Conservation (phyloP, 805 yeast species). For the Cyberlindnera maritima region DNA sequence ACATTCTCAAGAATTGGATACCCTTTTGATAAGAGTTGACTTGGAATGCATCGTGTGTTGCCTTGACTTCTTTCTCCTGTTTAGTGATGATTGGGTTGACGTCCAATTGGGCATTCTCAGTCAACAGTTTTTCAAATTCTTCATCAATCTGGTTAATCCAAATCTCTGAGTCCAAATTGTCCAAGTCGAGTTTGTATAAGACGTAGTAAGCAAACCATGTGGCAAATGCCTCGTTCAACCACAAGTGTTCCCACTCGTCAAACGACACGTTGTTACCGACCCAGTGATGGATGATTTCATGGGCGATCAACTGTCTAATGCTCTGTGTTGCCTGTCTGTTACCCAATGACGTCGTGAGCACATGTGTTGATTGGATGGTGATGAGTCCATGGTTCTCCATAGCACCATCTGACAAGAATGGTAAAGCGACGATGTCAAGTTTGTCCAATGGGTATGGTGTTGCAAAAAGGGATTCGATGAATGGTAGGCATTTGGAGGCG, state of each 20-base stretch:
- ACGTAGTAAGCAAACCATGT: constrained; percentile 62
- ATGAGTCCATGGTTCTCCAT: constrained; percentile 80
- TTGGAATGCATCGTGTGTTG: constrained; percentile 47
- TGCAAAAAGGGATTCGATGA: constrained; percentile 43
- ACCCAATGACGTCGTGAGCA: constrained; percentile 36
- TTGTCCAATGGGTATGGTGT: constrained; percentile 55
- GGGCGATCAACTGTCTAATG: constrained; percentile 58
- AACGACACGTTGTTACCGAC: constrained; percentile 67
- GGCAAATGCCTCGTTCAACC: constrained; percentile 80
- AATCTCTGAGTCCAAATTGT: constrained; percentile 25
- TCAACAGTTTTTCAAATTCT: constrained; percentile 34
- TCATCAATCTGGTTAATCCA: constrained; percentile 34
- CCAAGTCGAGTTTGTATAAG: constrained; percentile 31
- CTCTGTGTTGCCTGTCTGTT: constrained; percentile 29
- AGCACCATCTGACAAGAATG: constrained; percentile 72
- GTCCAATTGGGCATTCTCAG: constrained; percentile 33
- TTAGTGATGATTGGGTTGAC: constrained; percentile 35
- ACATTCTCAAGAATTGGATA: constrained; percentile 50
- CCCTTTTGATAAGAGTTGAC: constrained; percentile 58
- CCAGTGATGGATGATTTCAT: constrained; percentile 81
- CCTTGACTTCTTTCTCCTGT: constrained; percentile 31
- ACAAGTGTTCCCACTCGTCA: constrained; percentile 63
- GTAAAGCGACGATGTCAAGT: constrained; percentile 65
- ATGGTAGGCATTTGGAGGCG: constrained; percentile 46
- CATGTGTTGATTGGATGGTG: constrained; percentile 52